Evolutionary conservation across 1,284 basidiomycete species (phyloP), one percentile per base, ranked within the genome.

Genomic region (Abortiporus biennis): DNA sequence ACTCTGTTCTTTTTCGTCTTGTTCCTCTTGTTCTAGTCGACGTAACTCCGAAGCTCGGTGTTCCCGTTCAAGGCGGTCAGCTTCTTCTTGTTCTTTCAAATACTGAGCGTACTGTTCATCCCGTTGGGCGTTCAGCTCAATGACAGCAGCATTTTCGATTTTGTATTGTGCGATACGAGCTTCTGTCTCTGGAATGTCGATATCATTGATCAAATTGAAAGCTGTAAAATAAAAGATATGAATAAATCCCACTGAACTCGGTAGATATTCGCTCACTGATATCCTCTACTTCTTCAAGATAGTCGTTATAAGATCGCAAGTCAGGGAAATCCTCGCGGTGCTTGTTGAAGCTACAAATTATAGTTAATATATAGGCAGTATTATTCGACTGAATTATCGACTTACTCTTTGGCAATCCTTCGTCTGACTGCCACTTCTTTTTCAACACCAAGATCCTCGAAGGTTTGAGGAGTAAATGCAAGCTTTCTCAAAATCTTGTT

Each of bases 391-490:
- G 3, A 13, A 40, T 6, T 11, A 24, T 20, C 24, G 16, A 31
- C 47, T 19, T 50, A 82, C 87, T 93, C 86, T 69, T 92, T 93
- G 1, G 85, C 84, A 48, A 98, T 82, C 43, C 91, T 74, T 53
- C 88, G 75, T 43, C 96, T 71, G 3, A 99, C 78, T 2, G 89
- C 83, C 0, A 99, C 89, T 65, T 99, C 96, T 62, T 95, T 95
- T 68, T 99, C 96, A 0, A 99, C 95, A 2, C 76, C 79, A 15
- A 99, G 72, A 61, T 99, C 95, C 64, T 98, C 93, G 52, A 99
- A 99, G 0, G 94, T 98, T 65, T 98, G 96, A 3, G 92, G 90
- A 16, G 84, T 87, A 58, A 99, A 99, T 20, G 92, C 91, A 32
- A 92, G 75, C 62, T 98, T 99, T 23, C 96, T 74, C 41, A 97